Evolutionary conservation across 768 basidiomycete genomes (phyloP), one percentile per base, ranked within the genome.

Genomic region (Tubosaeta sp.): DNA sequence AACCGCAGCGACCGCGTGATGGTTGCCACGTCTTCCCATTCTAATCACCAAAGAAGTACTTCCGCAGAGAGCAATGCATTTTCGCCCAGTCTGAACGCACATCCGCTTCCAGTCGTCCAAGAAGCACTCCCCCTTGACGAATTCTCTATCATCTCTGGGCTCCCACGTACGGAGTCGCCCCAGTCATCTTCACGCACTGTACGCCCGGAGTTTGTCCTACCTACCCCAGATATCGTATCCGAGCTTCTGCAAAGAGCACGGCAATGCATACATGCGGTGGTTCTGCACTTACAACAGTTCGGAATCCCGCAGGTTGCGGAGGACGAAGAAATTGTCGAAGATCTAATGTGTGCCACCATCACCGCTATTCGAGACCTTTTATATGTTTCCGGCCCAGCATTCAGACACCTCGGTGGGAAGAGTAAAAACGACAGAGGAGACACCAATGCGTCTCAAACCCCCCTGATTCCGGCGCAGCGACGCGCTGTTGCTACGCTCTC

Each of bases 401-500:
- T 79, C 14, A 77, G 77, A 32, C 82, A 84, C 52, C 75, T 85
- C 45, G 77, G 83, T 10, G 70, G 68, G 39, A 76, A 72, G 52
- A 58, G 57, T 16, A 73, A 67, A 48, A 17, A 33, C 5, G 61
- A 58, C 26, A 55, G 53, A 6, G 52, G 34, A 27, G 53, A 74
- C 4, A 65, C 66, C 11, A 65, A 76, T 19, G 67, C 76, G 5
- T 72, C 80, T 5, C 77, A 81, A 52, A 74, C 81, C 5, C 71
- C 84, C 4, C 70, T 91, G 16, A 85, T 91, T 65, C 84, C 86
- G 2, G 83, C 84, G 1, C 89, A 91, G 55, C 77, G 90, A 48
- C 88, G 88, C 53, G 84, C 92, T 17, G 87, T 91, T 5, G 89
- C 91, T 0, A 92, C 91, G 0, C 76, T 95, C 4, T 93, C 91